phyloP scores from a whole-genome alignment of 2,329 filamentous ascomycete genomes.

The Pseudogymnoascus sp. region DNA sequence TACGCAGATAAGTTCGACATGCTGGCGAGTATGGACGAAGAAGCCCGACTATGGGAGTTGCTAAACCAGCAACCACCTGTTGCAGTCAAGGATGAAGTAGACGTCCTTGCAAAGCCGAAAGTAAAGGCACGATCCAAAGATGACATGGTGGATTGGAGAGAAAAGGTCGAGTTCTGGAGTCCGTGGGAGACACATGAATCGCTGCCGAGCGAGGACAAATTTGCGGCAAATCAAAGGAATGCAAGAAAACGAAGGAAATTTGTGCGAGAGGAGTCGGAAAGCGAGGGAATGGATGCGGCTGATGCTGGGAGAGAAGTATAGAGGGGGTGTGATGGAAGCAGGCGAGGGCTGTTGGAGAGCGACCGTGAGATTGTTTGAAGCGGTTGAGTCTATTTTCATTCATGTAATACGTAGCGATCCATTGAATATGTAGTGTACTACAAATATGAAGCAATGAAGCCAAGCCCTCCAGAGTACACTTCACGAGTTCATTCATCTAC shows the following conservation, averaged over 20 bases:
- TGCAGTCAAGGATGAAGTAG: conserved; percentile 17
- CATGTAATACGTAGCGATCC: background rate
- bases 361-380: no score
- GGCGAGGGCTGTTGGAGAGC: no score
- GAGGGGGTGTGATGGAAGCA: no score
- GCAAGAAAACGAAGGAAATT: background rate
- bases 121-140: background rate
- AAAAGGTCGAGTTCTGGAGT: conserved; percentile 23
- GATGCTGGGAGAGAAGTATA: background rate
- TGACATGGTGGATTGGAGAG: conserved; percentile 23
- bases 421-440: background rate
- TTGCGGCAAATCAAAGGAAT: background rate
- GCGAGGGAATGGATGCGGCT: background rate
- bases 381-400: background rate
- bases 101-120: background rate
- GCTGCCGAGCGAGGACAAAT: background rate
- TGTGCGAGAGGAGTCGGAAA: background rate
- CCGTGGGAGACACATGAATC: conserved; percentile 23
- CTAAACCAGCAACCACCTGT: conserved; percentile 24
- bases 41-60: conserved; percentile 25
- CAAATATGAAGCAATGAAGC: background rate
- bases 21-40: conserved; percentile 21
- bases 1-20: conserved; percentile 25
- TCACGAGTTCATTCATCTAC: background rate
- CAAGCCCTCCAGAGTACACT: background rate